These are phyloP conservation scores for Trichophyton mentagrophytes DNA, from an alignment of 2,329 filamentous ascomycete genomes.

Conservation along the genomic window DNA sequence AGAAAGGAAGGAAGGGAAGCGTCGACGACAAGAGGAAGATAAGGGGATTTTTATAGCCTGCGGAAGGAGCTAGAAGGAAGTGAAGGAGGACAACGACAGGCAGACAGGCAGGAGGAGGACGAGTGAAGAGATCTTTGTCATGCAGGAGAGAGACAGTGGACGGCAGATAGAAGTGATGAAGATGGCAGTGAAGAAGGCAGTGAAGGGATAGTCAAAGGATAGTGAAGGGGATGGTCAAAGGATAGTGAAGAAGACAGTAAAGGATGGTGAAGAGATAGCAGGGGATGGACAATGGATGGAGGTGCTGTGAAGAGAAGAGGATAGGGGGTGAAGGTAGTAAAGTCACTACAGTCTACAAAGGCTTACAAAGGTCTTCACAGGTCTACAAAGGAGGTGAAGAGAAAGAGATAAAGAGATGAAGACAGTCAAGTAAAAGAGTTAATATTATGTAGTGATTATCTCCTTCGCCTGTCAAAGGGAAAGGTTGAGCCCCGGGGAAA, in stretches of 20 bases:
- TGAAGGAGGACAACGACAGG: neutral
- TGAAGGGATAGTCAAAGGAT: too few species aligned
- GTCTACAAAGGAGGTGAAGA: too few species aligned
- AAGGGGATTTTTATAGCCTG: neutral
- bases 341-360: too few species aligned
- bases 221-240: neutral
- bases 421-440: neutral
- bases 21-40: slow-evolving; percentile 14
- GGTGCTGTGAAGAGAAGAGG: too few species aligned
- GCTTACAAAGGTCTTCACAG: too few species aligned
- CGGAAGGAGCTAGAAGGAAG: neutral
- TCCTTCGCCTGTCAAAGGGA: slow-evolving; percentile 1
- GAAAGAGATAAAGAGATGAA: neutral
- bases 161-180: neutral
- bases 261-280: neutral
- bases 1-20: neutral
- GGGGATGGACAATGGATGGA: too few species aligned
- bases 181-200: neutral
- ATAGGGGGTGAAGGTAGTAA: too few species aligned
- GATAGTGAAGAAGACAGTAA: neutral
- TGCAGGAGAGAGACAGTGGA: neutral
- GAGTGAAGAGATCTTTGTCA: too few species aligned
- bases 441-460: neutral
- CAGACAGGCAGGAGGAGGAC: too few species aligned
- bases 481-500: slow-evolving; percentile 15